phyloP scores from a whole-genome alignment of 2,329 filamentous ascomycete genomes.

The Xylaria hypoxylon region DNA sequence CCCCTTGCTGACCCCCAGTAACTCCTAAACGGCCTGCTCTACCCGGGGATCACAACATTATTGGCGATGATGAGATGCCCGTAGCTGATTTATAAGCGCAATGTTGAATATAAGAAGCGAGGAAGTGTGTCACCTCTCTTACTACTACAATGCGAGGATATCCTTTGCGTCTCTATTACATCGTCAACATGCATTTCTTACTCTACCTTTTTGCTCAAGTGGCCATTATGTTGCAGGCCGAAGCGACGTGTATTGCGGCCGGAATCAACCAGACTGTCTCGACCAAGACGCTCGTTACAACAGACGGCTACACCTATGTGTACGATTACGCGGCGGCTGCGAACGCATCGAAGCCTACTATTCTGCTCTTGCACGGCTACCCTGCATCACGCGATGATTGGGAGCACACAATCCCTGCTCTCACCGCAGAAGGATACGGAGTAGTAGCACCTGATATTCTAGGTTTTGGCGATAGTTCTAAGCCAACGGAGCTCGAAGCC shows the following conservation, averaged over 20 bases:
- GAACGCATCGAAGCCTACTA: slow-evolving; percentile 46
- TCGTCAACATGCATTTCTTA: slow-evolving; percentile 1
- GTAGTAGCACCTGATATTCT: slow-evolving; percentile 57
- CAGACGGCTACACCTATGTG: slow-evolving; percentile 13
- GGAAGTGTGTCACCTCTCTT: background rate
- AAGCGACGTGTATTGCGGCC: background rate
- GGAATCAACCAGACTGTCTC: background rate
- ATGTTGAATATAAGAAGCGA: background rate
- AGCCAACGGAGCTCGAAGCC: slow-evolving; percentile 45
- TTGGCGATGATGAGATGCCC: background rate
- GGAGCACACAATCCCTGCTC: slow-evolving; percentile 52
- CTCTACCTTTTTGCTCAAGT: background rate
- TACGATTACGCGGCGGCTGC: slow-evolving; percentile 50
- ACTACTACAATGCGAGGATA: background rate
- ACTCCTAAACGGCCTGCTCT: too few relatives aligned
- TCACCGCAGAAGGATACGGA: slow-evolving; percentile 55
- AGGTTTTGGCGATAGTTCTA: slow-evolving; percentile 53
- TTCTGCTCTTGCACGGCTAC: slow-evolving; percentile 63
- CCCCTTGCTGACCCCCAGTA: too few relatives aligned
- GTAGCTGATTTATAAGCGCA: slow-evolving; percentile 11
- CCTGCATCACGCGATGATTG: slow-evolving; percentile 61
- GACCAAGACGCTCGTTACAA: slow-evolving; percentile 15
- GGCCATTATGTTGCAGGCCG: background rate
- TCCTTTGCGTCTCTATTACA: background rate
- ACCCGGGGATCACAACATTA: too few relatives aligned